Evolutionary conservation across 768 basidiomycete species (phyloP).

Genomic region (Hygrocybe coccinea): DNA sequence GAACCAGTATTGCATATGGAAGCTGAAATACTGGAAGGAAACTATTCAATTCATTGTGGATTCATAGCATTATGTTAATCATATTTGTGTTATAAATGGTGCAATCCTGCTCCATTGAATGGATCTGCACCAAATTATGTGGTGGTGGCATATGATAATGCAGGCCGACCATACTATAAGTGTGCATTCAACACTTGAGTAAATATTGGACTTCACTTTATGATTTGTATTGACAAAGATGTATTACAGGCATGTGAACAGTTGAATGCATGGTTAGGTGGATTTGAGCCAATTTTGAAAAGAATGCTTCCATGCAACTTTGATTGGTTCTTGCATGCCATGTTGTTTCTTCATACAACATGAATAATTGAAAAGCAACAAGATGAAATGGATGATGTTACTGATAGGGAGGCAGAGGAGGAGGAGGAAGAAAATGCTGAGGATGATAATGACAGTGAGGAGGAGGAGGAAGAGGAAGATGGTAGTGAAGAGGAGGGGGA

Average conservation of each 20-base stretch:
- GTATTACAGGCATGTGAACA: neutral
- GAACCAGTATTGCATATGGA: conserved; percentile 10
- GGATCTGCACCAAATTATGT: no score
- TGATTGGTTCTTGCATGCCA: neutral
- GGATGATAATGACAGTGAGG: neutral
- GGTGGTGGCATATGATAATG: no score
- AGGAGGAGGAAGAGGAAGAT: neutral
- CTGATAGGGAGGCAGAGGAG: no score
- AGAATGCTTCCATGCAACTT: conserved; percentile 25
- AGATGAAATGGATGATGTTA: no score
- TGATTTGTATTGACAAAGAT: no score
- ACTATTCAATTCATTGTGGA: conserved; percentile 21
- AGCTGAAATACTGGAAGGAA: conserved; percentile 35
- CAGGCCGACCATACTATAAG: conserved; percentile 1
- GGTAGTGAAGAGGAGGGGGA: no score
- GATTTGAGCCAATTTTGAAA: conserved; percentile 28
- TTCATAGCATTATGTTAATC: conserved; percentile 8
- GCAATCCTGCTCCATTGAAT: no score
- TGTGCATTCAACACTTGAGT: conserved; percentile 11
- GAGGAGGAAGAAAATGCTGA: neutral
- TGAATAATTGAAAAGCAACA: neutral
- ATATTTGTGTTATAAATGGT: neutral
- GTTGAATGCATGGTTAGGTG: conserved; percentile 21
- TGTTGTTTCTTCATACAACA: conserved; percentile 2
- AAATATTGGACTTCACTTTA: neutral